phyloP scores from a whole-genome alignment of 108 stramenopile species.

The Chaetoceros muelleri region DNA sequence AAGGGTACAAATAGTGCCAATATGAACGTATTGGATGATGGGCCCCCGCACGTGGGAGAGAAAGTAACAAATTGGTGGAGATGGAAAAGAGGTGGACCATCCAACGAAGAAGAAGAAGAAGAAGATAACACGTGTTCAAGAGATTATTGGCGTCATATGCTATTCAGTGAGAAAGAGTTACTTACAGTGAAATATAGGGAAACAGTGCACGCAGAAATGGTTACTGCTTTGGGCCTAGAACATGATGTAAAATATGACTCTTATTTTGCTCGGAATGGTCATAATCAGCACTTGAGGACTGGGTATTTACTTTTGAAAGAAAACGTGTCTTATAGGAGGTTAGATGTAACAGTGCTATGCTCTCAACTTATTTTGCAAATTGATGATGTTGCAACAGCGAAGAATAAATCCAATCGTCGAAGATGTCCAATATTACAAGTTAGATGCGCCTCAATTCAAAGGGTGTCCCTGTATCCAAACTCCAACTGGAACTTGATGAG shows the following conservation, averaged over 20 bases:
- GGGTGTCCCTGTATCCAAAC: conserved; percentile 25
- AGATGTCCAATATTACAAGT: conserved; percentile 27
- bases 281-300: background rate
- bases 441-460: conserved; percentile 24
- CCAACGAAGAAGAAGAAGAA: too few species aligned
- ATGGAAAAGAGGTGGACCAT: background rate
- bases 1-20: too few species aligned
- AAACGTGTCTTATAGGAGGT: background rate
- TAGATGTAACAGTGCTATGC: conserved; percentile 12
- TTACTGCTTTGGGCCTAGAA: conserved; percentile 2
- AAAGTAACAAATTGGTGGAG: too few species aligned
- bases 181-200: conserved; percentile 9
- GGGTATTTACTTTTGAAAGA: background rate
- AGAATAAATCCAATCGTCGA: background rate
- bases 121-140: too few species aligned
- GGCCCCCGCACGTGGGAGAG: too few species aligned
- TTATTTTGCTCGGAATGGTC: background rate
- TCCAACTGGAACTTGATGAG: conserved; percentile 28
- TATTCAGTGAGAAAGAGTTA: conserved; percentile 2
- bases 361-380: conserved; percentile 33
- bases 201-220: conserved; percentile 4
- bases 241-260: background rate
- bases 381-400: conserved; percentile 18
- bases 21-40: too few species aligned
- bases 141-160: conserved; percentile 4